Base-by-base conservation (phyloP, 768 basidiomycete genomes). In the Macrolepiota albuminosa region DNA sequence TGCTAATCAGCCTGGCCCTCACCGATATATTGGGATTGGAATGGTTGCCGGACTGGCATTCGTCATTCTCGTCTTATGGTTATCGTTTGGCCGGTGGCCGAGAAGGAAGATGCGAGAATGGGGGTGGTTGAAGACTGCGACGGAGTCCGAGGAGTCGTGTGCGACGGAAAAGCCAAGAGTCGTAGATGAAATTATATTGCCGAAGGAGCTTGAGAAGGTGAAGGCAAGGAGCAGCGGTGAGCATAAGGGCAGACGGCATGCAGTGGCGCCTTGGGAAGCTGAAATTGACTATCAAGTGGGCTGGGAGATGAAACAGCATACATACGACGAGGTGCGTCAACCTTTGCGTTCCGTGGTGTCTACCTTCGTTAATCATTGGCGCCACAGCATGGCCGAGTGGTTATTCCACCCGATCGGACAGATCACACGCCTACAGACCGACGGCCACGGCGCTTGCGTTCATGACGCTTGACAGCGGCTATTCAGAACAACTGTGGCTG, bases 1-100 rank as follows among this genome's bases (percentile, higher is more conserved):
- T 54, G 67, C 67, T 26, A 21, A 37, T 46, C 63, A 63, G 33
- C 70, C 72, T 18, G 78, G 76, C 9, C 57, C 74, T 13, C 76
- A 78, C 52, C 71, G 78, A 46, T 80, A 73, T 64, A 80, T 81
- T 62, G 81, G 81, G 16, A 71, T 81, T 45, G 71, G 66, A 49
- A 77, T 80, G 67, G 78, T 79, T 42, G 67, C 64, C 16, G 71
- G 69, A 36, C 50, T 79, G 59, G 49, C 72, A 45, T 39, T 81
- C 55, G 54, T 80, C 40, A 71, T 62, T 5, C 45, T 76, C 31
- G 54, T 69, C n/a, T 46, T 74, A n/a, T 83, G 77, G 75, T n/a
- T 75, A 29, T 58, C 61, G 58, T 70, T 72, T 47, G 71, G 68
- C 7, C 71, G 69, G 56, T 71, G 75, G 71, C 75, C 75, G 48